A percentile compares a stretch with the other conserved stretches of the same genome.
Evolutionary conservation across 306 rosid species (phyloP).

Genomic region (Ochetophila trinervis): DNA sequence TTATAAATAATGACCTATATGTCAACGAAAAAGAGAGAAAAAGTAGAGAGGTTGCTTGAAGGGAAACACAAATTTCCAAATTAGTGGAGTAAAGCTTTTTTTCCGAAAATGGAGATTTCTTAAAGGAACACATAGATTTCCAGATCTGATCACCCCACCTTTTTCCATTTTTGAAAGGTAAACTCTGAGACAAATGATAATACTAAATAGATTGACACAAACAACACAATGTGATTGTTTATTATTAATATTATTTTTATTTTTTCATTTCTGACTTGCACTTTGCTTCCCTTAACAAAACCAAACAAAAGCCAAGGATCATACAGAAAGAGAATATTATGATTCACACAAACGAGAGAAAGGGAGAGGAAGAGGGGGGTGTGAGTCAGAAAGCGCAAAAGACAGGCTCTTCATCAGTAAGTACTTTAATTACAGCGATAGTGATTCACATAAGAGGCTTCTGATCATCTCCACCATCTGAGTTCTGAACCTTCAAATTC

Average conservation of each 20-base stretch:
- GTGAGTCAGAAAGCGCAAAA: too few species aligned
- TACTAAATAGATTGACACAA: slow-evolving; percentile 50
- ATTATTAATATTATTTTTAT: background rate
- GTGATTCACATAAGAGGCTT: too few species aligned
- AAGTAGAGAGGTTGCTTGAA: slow-evolving; percentile 58
- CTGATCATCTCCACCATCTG: too few species aligned
- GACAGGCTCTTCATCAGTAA: too few species aligned
- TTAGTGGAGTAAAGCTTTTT: slow-evolving; percentile 35
- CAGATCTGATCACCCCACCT: slow-evolving; percentile 30
- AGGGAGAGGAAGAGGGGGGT: background rate
- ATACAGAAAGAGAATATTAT: slow-evolving; percentile 46
- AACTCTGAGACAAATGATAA: slow-evolving; percentile 34
- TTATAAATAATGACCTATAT: background rate
- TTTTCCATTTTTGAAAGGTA: slow-evolving; percentile 45
- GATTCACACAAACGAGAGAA: slow-evolving; percentile 41
- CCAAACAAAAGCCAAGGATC: slow-evolving; percentile 45
- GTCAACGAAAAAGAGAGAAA: background rate
- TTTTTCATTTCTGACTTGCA: slow-evolving; percentile 67
- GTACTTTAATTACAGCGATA: too few species aligned
- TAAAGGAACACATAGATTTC: slow-evolving; percentile 48
- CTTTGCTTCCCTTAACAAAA: slow-evolving; percentile 61
- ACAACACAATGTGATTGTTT: slow-evolving; percentile 59
- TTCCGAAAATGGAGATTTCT: slow-evolving; percentile 65
- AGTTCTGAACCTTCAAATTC: too few species aligned
- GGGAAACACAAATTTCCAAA: slow-evolving; percentile 43